phyloP scores from a whole-genome alignment of 805 yeast genomes.

The Martiniozyma abietophila region DNA sequence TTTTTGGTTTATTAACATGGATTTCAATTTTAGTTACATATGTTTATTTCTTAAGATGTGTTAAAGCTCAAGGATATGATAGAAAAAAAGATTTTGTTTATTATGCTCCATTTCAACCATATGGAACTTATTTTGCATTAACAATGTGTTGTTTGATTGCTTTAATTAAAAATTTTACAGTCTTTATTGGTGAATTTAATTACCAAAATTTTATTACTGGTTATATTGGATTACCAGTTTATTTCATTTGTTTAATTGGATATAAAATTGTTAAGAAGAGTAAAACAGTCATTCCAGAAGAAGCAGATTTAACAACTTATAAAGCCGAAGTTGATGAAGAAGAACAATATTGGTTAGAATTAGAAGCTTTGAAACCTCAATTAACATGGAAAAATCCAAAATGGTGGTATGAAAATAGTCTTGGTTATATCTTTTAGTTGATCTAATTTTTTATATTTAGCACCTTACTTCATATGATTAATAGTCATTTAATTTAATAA shows the following conservation, averaged over 20 bases:
- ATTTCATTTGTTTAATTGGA: constrained; percentile 43
- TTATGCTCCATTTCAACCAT: constrained; percentile 61
- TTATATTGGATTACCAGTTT: constrained; percentile 67
- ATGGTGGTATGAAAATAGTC: constrained; percentile 25
- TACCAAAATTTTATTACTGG: constrained; percentile 68
- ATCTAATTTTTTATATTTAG: background rate
- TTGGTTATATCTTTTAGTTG: constrained; percentile 22
- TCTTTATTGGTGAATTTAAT: constrained; percentile 48
- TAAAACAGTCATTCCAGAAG: constrained; percentile 38
- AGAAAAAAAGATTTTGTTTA: constrained; percentile 46
- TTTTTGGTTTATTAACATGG: constrained; percentile 72
- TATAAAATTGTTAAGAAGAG: constrained; percentile 50
- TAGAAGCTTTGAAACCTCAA: constrained; percentile 8
- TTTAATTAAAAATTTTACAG: constrained; percentile 63
- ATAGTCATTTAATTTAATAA: too few species aligned
- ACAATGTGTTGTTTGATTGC: constrained; percentile 44
- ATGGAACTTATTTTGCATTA: constrained; percentile 53
- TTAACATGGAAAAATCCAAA: constrained; percentile 12
- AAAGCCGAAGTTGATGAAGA: constrained; percentile 48
- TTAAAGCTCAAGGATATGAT: constrained; percentile 57
- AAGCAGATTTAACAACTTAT: constrained; percentile 52
- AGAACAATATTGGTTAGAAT: constrained; percentile 30
- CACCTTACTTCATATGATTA: too few species aligned
- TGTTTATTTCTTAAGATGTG: constrained; percentile 55
- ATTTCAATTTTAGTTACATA: constrained; percentile 59